Evolutionary conservation across 2,329 filamentous ascomycete genomes (phyloP).

Genomic region (Arthrinium puccinioides): DNA sequence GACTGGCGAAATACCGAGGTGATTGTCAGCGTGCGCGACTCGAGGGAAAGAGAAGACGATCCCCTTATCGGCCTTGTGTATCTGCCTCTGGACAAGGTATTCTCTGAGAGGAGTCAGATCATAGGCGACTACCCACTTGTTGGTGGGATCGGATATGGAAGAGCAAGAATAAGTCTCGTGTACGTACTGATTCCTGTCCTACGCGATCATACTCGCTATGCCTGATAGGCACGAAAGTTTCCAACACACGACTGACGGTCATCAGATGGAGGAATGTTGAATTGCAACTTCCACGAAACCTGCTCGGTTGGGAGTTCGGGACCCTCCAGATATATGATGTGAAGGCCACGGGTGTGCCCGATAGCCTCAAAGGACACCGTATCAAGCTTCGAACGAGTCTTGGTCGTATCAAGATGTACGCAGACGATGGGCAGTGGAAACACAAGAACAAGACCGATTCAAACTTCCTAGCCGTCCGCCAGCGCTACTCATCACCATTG

Average conservation of each 20-base stretch:
- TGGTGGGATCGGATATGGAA: constrained; percentile 67
- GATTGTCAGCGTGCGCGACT: constrained; percentile 60
- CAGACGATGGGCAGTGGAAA: constrained; percentile 42
- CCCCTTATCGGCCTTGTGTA: constrained; percentile 64
- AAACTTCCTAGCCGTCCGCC: constrained; percentile 48
- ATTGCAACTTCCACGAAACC: constrained; percentile 48
- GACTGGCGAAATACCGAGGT: constrained; percentile 63
- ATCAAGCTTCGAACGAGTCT: constrained; percentile 55
- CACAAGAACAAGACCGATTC: constrained; percentile 33
- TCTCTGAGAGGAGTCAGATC: constrained; percentile 56
- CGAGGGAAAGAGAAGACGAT: constrained; percentile 62
- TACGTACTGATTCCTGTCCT: neutral
- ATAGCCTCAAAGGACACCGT: constrained; percentile 39
- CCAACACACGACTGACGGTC: neutral
- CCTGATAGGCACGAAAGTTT: too few relatives aligned
- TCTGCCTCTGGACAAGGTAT: constrained; percentile 54
- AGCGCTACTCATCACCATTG: constrained; percentile 51
- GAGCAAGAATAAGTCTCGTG: constrained; percentile 62
- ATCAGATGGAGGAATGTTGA: constrained; percentile 56
- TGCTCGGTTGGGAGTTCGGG: constrained; percentile 65
- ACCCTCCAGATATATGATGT: constrained; percentile 65
- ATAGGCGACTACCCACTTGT: constrained; percentile 60
- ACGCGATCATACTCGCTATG: neutral
- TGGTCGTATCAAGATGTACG: constrained; percentile 50
- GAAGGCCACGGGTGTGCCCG: constrained; percentile 41